A percentile compares a stretch with the other conserved stretches of the same genome.
These are phyloP conservation scores for Malassezia dermatis DNA, from an alignment of 1,284 basidiomycete species.

Conservation along the genomic window DNA sequence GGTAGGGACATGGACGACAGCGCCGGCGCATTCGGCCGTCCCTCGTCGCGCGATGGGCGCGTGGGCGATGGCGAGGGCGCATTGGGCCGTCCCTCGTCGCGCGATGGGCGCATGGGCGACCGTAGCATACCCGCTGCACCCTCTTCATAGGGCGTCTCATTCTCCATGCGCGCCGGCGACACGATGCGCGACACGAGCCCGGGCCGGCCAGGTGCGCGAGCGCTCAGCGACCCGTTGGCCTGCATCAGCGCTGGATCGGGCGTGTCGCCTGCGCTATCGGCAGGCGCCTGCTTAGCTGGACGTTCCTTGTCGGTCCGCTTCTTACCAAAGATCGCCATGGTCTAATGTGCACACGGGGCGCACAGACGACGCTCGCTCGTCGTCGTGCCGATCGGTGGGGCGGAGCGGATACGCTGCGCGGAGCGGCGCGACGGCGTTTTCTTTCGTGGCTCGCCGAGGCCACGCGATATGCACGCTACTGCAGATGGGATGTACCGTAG, in stretches of 20 bases:
- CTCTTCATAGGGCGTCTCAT: not conserved
- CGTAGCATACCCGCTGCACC: not conserved
- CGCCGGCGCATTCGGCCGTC: not conserved
- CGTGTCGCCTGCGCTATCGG: not conserved
- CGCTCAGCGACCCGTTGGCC: not conserved
- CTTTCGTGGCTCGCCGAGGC: not conserved
- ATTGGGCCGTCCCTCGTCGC: not conserved
- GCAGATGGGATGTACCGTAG: conserved; percentile 1
- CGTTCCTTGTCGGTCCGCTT: conserved; percentile 17
- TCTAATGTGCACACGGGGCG: not conserved
- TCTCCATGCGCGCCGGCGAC: conserved; percentile 7
- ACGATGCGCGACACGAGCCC: conserved; percentile 15
- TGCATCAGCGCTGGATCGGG: conserved; percentile 1
- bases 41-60: conserved; percentile 1
- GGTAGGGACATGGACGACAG: not conserved
- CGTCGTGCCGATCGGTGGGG: not conserved
- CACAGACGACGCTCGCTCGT: not conserved
- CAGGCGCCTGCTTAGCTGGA: not conserved
- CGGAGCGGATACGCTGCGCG: not conserved
- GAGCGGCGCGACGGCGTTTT: not conserved
- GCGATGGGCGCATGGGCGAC: not conserved
- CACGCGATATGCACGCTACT: not conserved
- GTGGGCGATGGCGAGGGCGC: not conserved
- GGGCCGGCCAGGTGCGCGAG: not conserved
- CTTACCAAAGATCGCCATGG: conserved; percentile 19